Conservation (phyloP, 2,329 filamentous ascomycete species). For the Penicillium janthinellum region DNA sequence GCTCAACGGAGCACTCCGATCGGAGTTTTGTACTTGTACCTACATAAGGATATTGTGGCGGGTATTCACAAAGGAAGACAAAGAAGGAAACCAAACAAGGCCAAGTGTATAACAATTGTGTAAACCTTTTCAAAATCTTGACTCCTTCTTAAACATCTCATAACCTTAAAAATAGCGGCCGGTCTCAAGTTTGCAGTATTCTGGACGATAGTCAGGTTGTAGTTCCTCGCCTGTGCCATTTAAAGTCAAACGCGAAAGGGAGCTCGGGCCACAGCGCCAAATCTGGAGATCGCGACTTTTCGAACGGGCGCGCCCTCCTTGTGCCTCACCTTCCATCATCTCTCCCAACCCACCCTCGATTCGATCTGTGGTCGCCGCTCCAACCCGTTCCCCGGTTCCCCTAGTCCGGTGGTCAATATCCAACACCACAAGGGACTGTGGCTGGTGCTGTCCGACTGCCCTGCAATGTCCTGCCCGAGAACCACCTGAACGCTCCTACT, state of each 20-base stretch:
- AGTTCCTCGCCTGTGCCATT: neutral
- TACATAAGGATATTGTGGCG: slow-evolving; percentile 15
- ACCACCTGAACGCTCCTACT: slow-evolving; percentile 14
- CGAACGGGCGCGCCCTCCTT: slow-evolving; percentile 29
- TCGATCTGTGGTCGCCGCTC: neutral
- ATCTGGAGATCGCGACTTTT: slow-evolving; percentile 44
- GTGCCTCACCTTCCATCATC: slow-evolving; percentile 12
- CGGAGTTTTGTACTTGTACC: slow-evolving; percentile 18
- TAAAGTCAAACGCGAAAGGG: slow-evolving; percentile 23
- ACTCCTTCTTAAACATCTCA: neutral
- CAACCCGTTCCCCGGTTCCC: neutral
- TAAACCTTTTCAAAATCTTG: neutral
- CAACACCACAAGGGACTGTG: neutral
- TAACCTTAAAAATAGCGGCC: neutral
- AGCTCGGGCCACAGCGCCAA: slow-evolving; percentile 40
- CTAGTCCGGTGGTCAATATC: neutral
- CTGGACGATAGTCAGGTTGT: neutral
- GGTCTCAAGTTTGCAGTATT: neutral
- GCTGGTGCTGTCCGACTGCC: slow-evolving; percentile 9
- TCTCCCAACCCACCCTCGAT: slow-evolving; percentile 9
- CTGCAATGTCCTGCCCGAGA: slow-evolving; percentile 34
- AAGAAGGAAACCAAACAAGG: slow-evolving; percentile 9
- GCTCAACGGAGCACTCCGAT: neutral
- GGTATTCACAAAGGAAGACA: slow-evolving; percentile 8
- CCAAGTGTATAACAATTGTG: slow-evolving; percentile 20